phyloP scores from a whole-genome alignment of 331 rosid genomes.

The Spiraea crenata region DNA sequence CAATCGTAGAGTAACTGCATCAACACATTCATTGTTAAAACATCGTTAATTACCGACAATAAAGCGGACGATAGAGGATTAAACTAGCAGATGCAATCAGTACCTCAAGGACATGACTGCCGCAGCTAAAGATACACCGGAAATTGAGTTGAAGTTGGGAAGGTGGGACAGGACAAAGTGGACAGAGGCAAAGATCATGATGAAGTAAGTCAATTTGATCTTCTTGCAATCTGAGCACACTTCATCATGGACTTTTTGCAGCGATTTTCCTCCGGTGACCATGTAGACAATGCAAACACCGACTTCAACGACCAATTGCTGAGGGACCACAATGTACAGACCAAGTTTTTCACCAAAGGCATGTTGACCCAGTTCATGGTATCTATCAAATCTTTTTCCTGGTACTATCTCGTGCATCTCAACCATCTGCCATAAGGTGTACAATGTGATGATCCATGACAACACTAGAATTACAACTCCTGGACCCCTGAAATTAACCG shows the following conservation, averaged over 20 bases:
- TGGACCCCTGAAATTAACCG: conserved; percentile 69
- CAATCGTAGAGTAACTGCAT: conserved; percentile 83
- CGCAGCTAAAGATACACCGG: conserved; percentile 86
- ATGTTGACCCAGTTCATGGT: conserved; percentile 85
- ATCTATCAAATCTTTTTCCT: conserved; percentile 83
- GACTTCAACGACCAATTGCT: conserved; percentile 75
- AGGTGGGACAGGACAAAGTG: conserved; percentile 90
- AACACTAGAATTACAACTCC: conserved; percentile 63
- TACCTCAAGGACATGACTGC: conserved; percentile 94
- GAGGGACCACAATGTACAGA: conserved; percentile 94
- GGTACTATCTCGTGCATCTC: conserved; percentile 98
- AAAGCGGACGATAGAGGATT: neutral
- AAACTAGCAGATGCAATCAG: too few relatives aligned
- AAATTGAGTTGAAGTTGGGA: conserved; percentile 81
- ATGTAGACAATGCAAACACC: conserved; percentile 76
- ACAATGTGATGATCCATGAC: conserved; percentile 84
- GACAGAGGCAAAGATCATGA: conserved; percentile 90
- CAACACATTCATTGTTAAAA: neutral
- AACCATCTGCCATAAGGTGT: conserved; percentile 98
- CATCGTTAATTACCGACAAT: neutral
- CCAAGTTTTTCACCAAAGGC: conserved; percentile 93
- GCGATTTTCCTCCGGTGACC: conserved; percentile 91
- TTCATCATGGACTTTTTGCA: conserved; percentile 66
- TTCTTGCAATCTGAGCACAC: conserved; percentile 49
- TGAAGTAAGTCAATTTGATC: conserved; percentile 67